Conservation (phyloP, 1,284 basidiomycete species). For the Pseudozyma sp. region DNA sequence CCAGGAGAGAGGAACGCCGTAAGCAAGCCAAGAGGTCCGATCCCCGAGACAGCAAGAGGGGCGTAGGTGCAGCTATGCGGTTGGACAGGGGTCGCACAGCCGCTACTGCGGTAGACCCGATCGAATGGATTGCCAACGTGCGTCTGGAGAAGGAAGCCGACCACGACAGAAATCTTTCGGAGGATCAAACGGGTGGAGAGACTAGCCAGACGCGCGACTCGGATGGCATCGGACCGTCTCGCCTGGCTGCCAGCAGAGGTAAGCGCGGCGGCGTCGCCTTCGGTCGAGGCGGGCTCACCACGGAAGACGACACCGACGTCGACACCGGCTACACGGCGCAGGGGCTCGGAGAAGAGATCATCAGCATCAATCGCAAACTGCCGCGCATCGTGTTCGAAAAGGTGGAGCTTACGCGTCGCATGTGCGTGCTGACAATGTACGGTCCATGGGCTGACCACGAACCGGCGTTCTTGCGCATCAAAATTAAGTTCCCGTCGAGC, state of each 20-base stretch:
- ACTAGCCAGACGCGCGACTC: conserved; percentile 18
- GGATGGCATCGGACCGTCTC: conserved; percentile 7
- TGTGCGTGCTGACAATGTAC: conserved; percentile 59
- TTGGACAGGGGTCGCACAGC: conserved; percentile 37
- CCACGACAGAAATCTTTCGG: conserved; percentile 12
- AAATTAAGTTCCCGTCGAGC: conserved; percentile 53
- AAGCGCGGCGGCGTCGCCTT: conserved; percentile 13
- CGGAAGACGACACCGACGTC: conserved; percentile 39
- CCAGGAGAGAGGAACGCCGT: conserved; percentile 20
- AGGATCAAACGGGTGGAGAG: conserved; percentile 26
- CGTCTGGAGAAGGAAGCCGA: conserved; percentile 45
- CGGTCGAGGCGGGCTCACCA: conserved; percentile 21
- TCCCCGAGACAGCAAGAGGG: conserved; percentile 12
- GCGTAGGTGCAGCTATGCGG: conserved; percentile 44
- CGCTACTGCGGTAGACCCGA: conserved; percentile 45
- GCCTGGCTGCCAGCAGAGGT: conserved; percentile 18
- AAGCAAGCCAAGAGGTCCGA: conserved; percentile 15
- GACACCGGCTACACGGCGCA: conserved; percentile 37
- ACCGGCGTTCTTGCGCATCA: conserved; percentile 61
- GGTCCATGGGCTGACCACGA: conserved; percentile 63
- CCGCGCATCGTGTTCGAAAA: conserved; percentile 57
- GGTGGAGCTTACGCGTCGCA: conserved; percentile 58
- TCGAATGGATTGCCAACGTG: conserved; percentile 59
- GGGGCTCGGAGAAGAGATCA: conserved; percentile 54
- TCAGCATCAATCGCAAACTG: conserved; percentile 55